phyloP scores from a whole-genome alignment of 495 filamentous ascomycete species.

The Talaromyces ruber region DNA sequence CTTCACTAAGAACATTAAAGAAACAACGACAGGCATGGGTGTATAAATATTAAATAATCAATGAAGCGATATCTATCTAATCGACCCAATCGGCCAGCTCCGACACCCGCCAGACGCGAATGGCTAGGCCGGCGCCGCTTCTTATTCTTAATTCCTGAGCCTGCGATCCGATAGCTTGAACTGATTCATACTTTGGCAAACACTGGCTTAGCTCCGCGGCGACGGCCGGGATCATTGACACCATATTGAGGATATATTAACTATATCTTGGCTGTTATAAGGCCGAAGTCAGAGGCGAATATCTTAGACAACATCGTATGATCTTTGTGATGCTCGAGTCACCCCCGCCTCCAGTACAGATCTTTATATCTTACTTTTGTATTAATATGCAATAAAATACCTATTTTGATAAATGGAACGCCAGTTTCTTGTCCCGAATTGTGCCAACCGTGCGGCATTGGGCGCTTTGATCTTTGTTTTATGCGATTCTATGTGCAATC shows the following conservation, averaged over 20 bases:
- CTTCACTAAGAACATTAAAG: conserved; percentile 1
- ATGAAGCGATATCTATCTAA: conserved; percentile 11
- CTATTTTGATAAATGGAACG: neutral
- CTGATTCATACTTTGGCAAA: neutral
- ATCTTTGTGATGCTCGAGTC: neutral
- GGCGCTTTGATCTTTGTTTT: neutral
- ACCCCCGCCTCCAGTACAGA: neutral
- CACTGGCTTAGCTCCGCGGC: neutral
- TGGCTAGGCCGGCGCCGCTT: conserved; percentile 13
- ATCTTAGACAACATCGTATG: neutral
- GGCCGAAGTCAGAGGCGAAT: neutral
- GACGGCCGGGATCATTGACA: neutral
- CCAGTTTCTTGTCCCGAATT: neutral
- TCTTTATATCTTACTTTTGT: too few species aligned
- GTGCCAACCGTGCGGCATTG: neutral
- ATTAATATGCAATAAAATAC: too few species aligned
- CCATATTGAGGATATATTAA: neutral
- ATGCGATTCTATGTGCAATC: neutral
- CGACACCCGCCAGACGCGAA: conserved; percentile 27
- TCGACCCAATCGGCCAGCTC: conserved; percentile 30
- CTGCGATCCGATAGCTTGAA: neutral
- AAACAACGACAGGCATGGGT: conserved; percentile 5
- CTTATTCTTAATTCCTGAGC: neutral
- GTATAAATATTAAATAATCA: neutral
- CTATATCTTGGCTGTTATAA: neutral